Base-by-base conservation (phyloP, 2,329 filamentous ascomycete species). In the Penicillium sp. region DNA sequence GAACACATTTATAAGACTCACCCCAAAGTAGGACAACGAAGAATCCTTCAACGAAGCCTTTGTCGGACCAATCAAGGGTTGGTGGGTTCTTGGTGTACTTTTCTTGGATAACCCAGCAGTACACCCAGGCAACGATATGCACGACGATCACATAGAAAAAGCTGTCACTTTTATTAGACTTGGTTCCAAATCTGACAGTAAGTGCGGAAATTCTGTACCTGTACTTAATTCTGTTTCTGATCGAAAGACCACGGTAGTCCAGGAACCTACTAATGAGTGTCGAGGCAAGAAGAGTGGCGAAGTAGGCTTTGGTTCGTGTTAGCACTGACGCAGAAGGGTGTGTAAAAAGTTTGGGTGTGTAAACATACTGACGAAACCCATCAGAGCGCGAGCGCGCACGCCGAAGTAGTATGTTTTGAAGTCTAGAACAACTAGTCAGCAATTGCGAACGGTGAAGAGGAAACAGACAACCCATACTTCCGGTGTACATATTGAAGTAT, bases 51-150 rank as follows among this genome's bases (percentile, higher is more conserved):
- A 72, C 69, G 19, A 81, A 82, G 0, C 80, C 80, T 23, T 73
- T 69, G 33, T 73, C 73, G 1, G 69, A 63, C 75, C 78, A 80
- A 53, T 81, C 78, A 38, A 74, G 69, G 0, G 68, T 67, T 0
- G 76, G 77, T 2, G 73, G 75, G 58, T 69, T 75, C 1, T 72
- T 68, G 0, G 78, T 81, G 67, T 80, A 82, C 54, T 81, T 78
- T 61, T 81, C 79, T 64, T 83, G 80, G 6, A 83, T 70, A 6
- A 83, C 77, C 82, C 81, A 83, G 12, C 70, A 80, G 59, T 83
- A 83, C 3, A 78, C 70, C 81, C 81, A 84, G 1, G 81, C 76
- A 21, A 79, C 62, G 21, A 82, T 53, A 60, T 84, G 81, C 57
- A 75, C 60, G 12, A 72, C 60, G 5, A 81, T 68, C 6, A 81